Percentiles rank a stretch among this genome's conserved stretches.
Conservation (phyloP, 192 early-diverging fungal species). For the Glomus cerebriforme region DNA sequence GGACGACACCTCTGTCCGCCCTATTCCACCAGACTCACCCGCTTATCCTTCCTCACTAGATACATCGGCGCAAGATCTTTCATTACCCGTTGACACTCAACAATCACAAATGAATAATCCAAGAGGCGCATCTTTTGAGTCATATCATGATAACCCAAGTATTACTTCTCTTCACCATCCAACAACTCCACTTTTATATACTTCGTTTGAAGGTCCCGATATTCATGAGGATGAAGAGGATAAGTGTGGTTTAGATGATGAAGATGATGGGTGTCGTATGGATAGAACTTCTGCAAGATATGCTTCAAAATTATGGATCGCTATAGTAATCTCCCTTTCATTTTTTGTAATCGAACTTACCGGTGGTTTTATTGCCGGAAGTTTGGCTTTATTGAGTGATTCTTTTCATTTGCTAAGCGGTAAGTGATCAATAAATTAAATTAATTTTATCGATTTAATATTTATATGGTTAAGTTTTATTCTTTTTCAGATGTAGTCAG, state of each 20-base stretch:
- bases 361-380: slow-evolving; percentile 61
- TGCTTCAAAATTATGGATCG: slow-evolving; percentile 42
- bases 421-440: slow-evolving; percentile 24
- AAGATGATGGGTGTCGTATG: not conserved
- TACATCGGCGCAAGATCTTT: not conserved
- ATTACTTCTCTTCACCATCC: not conserved
- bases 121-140: not conserved
- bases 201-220: slow-evolving; percentile 15
- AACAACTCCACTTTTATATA: slow-evolving; percentile 11
- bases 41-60: slow-evolving; percentile 20
- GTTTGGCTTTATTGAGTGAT: slow-evolving; percentile 77
- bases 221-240: not conserved
- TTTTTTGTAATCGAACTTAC: slow-evolving; percentile 69
- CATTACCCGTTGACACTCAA: not conserved
- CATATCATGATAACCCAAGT: slow-evolving; percentile 21
- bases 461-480: not conserved
- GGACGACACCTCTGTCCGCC: slow-evolving; percentile 4
- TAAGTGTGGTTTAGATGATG: slow-evolving; percentile 8
- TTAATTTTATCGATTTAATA: not conserved
- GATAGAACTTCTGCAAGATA: not conserved
- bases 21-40: slow-evolving; percentile 23
- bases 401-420: slow-evolving; percentile 75
- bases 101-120: not conserved
- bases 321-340: slow-evolving; percentile 53
- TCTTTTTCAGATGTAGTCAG: slow-evolving; percentile 67